Evolutionary conservation across 2,329 filamentous ascomycete genomes (phyloP), one percentile per base, ranked within the genome.

Genomic region (Calonectria hawksworthii): DNA sequence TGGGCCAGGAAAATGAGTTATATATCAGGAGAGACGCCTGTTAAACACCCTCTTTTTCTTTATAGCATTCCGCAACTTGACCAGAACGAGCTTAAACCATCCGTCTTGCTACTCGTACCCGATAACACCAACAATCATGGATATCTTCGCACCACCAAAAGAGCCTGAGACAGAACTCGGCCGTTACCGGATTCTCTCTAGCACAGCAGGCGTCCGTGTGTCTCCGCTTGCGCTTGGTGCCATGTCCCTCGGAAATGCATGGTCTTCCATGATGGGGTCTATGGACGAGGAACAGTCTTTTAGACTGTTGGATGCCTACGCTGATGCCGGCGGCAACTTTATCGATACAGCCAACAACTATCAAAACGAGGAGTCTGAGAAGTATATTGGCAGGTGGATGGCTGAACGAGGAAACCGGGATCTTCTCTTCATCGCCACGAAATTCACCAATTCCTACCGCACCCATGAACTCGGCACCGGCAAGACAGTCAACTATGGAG

Each of bases 291-390:
- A 90, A 38, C 80, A 85, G 18, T 84, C 89, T 0, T 92, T 92
- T 79, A 86, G 87, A 63, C 86, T 94, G 6, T 86, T 93, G 1
- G 91, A 93, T 76, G 87, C 86, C 72, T 93, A 88, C 83, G 87
- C 85, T 68, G 86, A 86, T n/a, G 85, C 88, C 0, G 92, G 92
- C 7, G 92, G 93, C 18, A 94, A 94, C 84, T 93, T 94, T 82
- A 92, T 94, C 81, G 93, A 94, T 82, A 93, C 91, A 0, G 84
- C 90, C 78, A 91, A 89, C 84, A 87, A 86, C 77, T 93, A 93
- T 83, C 89, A 92, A 78, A 78, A 88, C 74, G 90, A 90, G 68
- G 84, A 93, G 79, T 92, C 90, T 0, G 91, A 93, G 76, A 78
- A 72, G 18, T 91, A 88, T 87, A 79, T 93, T 23, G 91, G 91